Evolutionary conservation across 495 filamentous ascomycete genomes (phyloP), one percentile per base, ranked within the genome.

Genomic region (Hypoxylon crocopeplum): DNA sequence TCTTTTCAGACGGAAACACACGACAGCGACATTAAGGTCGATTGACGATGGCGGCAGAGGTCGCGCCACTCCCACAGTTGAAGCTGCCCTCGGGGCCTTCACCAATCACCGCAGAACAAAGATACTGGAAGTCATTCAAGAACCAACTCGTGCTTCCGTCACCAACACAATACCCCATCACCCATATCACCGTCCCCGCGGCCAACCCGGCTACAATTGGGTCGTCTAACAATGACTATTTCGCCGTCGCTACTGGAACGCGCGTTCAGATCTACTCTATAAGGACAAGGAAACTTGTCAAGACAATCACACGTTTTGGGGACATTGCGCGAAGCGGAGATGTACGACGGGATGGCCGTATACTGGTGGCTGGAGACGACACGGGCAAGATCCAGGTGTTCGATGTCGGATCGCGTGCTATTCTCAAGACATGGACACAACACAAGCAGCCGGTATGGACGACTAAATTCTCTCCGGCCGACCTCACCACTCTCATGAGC

Each of bases 381-480:
- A 87, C 84, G 25, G 94, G 95, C 15, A 81, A 86, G 36, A 89
- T 99, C 38, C 95, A 98, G 70, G 91, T 96, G 11, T 99, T 98
- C 68, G 95, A 99, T 64, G 83, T 94, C 47, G 74, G 70, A 5
- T 91, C 90, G 33, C 84, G 94, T 50, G 92, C 93, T 1, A 96
- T 98, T 52, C 74, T 99, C 67, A 94, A 94, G 80, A 96, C 94
- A 40, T 99, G 94, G 95, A 86, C 86, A 58, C 86, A 93, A 37
- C 94, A 98, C 74, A 93, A 93, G 75, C 92, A 96, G 78, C 90
- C 95, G 33, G 92, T 96, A 29, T 96, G 94, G 88, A 84, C 87
- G 17, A 90, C 90, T 36, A 89, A 89, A 63, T 98, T 94, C 79
- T 91, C 87, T 15, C 92, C 92, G 6, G 85, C 84, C 42, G 90